A percentile compares a stretch with the other conserved stretches of the same genome.
Conservation (phyloP, 805 yeast species). For the Komagataella ulmi region DNA sequence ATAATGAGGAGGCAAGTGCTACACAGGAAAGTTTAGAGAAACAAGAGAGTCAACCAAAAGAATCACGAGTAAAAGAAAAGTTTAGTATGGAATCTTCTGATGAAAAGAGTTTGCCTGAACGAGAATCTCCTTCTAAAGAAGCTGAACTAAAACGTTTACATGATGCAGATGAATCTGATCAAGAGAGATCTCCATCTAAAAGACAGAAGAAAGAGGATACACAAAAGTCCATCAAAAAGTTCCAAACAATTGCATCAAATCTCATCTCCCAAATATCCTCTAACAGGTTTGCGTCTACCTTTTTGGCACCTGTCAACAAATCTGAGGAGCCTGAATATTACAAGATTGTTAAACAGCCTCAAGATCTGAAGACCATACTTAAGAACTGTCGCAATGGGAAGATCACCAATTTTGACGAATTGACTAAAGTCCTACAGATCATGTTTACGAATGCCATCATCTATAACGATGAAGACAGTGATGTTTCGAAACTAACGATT, state of each 20-base stretch:
- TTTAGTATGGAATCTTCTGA: neutral
- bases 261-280: slow-evolving; percentile 53
- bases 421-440: slow-evolving; percentile 55
- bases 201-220: neutral
- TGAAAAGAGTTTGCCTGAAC: neutral
- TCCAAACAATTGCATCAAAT: slow-evolving; percentile 48
- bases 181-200: neutral
- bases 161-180: slow-evolving; percentile 3
- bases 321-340: slow-evolving; percentile 61
- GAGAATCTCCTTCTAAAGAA: neutral
- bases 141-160: slow-evolving; percentile 5
- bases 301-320: slow-evolving; percentile 54
- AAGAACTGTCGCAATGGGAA: slow-evolving; percentile 44
- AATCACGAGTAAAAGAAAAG: slow-evolving; percentile 3
- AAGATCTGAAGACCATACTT: slow-evolving; percentile 53
- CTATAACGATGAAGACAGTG: slow-evolving; percentile 60
- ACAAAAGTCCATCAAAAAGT: slow-evolving; percentile 27
- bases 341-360: slow-evolving; percentile 46
- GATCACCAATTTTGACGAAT: slow-evolving; percentile 31
- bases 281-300: slow-evolving; percentile 62
- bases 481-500: slow-evolving; percentile 44
- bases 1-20: neutral
- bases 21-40: neutral
- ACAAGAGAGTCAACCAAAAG: slow-evolving; percentile 1
- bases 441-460: slow-evolving; percentile 80